A percentile compares a stretch with the other conserved stretches of the same genome.
phyloP scores from a whole-genome alignment of 495 filamentous ascomycete genomes.

The Talaromyces wortmannii region DNA sequence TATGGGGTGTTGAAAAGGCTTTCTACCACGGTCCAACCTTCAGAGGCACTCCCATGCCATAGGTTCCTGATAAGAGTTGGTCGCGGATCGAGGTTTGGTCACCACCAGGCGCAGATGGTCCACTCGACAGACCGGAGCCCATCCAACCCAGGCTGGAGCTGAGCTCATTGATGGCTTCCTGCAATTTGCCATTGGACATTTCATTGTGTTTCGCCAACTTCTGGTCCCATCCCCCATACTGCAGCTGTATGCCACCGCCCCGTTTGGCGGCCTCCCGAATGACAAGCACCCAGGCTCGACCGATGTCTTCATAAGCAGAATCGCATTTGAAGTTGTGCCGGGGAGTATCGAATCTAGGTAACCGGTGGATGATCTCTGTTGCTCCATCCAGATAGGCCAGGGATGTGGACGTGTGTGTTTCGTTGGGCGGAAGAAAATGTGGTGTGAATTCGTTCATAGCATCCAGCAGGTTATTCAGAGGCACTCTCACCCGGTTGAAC shows the following conservation, averaged over 20 bases:
- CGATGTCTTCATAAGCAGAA: constrained; percentile 91
- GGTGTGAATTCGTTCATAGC: constrained; percentile 90
- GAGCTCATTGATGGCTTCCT: constrained; percentile 72
- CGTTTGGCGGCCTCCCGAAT: constrained; percentile 87
- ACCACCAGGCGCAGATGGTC: constrained; percentile 26
- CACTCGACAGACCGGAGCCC: constrained; percentile 44
- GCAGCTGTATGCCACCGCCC: constrained; percentile 83
- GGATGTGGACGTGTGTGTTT: constrained; percentile 70
- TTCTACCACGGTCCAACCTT: constrained; percentile 66
- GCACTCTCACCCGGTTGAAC: constrained; percentile 85
- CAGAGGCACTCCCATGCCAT: constrained; percentile 61
- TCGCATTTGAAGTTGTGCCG: constrained; percentile 87
- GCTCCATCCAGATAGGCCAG: constrained; percentile 82
- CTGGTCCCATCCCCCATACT: constrained; percentile 91
- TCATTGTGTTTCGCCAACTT: constrained; percentile 84
- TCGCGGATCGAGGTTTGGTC: constrained; percentile 66
- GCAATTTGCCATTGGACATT: constrained; percentile 74
- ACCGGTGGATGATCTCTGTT: constrained; percentile 79
- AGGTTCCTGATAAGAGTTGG: constrained; percentile 72
- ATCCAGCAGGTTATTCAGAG: constrained; percentile 73
- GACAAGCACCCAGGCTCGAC: constrained; percentile 86
- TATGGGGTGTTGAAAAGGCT: background rate
- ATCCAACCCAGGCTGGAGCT: constrained; percentile 72
- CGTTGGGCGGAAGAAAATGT: constrained; percentile 88
- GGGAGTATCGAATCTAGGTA: constrained; percentile 81